Conservation (phyloP, 768 basidiomycete genomes). For the Suillus clintonianus region DNA sequence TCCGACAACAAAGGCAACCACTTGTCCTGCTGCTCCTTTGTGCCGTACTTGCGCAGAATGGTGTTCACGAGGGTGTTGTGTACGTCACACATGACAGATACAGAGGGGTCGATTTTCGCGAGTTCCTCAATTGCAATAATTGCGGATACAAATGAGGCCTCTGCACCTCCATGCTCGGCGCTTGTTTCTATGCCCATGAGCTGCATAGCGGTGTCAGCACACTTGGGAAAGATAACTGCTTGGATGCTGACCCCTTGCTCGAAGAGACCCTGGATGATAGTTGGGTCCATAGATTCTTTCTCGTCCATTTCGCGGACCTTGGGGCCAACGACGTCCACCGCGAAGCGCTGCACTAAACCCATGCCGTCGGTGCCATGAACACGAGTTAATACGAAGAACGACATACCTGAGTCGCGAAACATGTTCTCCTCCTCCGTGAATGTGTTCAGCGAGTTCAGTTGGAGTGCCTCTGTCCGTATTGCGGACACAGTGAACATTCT, state of each 20-base stretch:
- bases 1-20: conserved; percentile 85
- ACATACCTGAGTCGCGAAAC: conserved; percentile 86
- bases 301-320: conserved; percentile 98
- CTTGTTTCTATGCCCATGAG: conserved; percentile 98
- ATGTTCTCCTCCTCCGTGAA: conserved; percentile 96
- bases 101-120: conserved; percentile 93
- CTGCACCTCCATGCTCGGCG: conserved; percentile 81
- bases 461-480: conserved; percentile 25
- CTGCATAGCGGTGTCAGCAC: conserved; percentile 38
- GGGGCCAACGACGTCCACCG: conserved; percentile 85
- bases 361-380: conserved; percentile 2
- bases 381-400: not conserved
- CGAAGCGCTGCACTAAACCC: conserved; percentile 77
- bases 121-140: conserved; percentile 98
- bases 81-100: conserved; percentile 95
- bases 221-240: not conserved
- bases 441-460: conserved; percentile 65
- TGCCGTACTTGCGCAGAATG: conserved; percentile 84
- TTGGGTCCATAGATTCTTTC: conserved; percentile 90
- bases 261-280: conserved; percentile 83
- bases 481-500: conserved; percentile 29
- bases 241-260: conserved; percentile 80
- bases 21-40: conserved; percentile 80
- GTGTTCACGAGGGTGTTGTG: conserved; percentile 99
- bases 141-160: conserved; percentile 90